Percentiles rank a stretch among this genome's conserved stretches.
Evolutionary conservation across 139 green algal genomes (phyloP).

Genomic region (Desmodesmus armatus): DNA sequence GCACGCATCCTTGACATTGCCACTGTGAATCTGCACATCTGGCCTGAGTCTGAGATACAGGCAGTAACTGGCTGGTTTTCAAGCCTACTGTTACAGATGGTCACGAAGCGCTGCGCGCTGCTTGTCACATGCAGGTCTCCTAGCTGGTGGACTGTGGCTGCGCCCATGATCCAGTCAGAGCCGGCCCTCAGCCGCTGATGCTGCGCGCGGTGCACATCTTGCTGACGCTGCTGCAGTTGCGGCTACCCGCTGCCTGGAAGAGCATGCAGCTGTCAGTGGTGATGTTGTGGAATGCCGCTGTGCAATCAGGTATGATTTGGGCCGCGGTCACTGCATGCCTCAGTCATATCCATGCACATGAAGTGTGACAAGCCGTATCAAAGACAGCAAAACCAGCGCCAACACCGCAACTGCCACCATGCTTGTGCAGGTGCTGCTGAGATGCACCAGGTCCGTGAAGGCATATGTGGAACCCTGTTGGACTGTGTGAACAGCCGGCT

Average conservation of each 20-base stretch:
- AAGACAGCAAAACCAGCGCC: no score
- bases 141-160: constrained; percentile 77
- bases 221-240: constrained; percentile 56
- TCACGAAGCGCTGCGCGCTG: neutral
- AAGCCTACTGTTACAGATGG: neutral
- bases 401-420: no score
- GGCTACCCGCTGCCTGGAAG: constrained; percentile 58
- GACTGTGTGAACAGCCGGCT: constrained; percentile 51
- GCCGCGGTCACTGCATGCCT: no score
- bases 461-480: constrained; percentile 58
- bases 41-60: no score
- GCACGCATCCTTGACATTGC: no score
- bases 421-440: constrained; percentile 60
- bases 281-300: constrained; percentile 63
- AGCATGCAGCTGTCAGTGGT: constrained; percentile 63
- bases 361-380: no score
- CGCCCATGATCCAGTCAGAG: constrained; percentile 55
- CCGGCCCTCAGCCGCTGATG: constrained; percentile 52
- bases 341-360: no score
- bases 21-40: no score
- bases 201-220: constrained; percentile 71
- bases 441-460: constrained; percentile 60
- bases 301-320: constrained; percentile 39
- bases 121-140: constrained; percentile 5
- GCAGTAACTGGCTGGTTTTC: no score